Percentiles rank a stretch among this genome's conserved stretches.
Evolutionary conservation across 2,329 filamentous ascomycete species (phyloP).

Genomic region (Pestalotiopsis sp.): DNA sequence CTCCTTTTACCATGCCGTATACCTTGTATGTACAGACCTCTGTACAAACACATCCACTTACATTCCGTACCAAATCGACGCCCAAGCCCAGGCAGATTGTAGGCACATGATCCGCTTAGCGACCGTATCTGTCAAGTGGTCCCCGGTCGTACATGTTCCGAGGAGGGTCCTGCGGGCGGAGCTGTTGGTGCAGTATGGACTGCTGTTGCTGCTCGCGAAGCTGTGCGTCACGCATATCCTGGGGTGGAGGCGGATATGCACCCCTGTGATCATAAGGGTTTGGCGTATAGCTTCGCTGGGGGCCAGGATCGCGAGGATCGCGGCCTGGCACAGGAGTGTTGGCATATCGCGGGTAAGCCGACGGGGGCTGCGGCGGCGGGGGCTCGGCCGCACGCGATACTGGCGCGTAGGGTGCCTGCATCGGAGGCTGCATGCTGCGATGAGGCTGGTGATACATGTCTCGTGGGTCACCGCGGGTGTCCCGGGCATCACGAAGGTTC

Average conservation of each 20-base stretch:
- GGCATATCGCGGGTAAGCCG: slow-evolving; percentile 45
- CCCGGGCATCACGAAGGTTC: slow-evolving; percentile 13
- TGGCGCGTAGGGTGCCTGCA: slow-evolving; percentile 38
- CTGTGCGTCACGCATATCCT: slow-evolving; percentile 38
- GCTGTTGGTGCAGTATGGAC: slow-evolving; percentile 41
- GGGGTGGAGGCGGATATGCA: slow-evolving; percentile 38
- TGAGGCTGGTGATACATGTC: slow-evolving; percentile 27
- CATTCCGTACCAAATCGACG: neutral
- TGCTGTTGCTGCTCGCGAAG: slow-evolving; percentile 36
- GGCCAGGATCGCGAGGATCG: slow-evolving; percentile 45
- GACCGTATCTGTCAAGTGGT: slow-evolving; percentile 44
- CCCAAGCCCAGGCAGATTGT: neutral
- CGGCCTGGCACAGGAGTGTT: slow-evolving; percentile 42
- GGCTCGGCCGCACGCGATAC: slow-evolving; percentile 43
- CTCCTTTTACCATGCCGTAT: no score
- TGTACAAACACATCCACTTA: neutral
- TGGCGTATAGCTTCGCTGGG: slow-evolving; percentile 49
- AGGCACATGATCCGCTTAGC: slow-evolving; percentile 28
- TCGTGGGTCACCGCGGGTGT: slow-evolving; percentile 8
- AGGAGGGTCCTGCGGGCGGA: slow-evolving; percentile 43
- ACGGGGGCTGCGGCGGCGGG: slow-evolving; percentile 40
- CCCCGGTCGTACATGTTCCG: slow-evolving; percentile 41
- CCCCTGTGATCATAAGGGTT: slow-evolving; percentile 43
- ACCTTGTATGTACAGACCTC: neutral
- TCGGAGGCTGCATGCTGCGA: slow-evolving; percentile 28